Evolutionary conservation across 805 yeast species (phyloP).

Genomic region (Candida berthetii): DNA sequence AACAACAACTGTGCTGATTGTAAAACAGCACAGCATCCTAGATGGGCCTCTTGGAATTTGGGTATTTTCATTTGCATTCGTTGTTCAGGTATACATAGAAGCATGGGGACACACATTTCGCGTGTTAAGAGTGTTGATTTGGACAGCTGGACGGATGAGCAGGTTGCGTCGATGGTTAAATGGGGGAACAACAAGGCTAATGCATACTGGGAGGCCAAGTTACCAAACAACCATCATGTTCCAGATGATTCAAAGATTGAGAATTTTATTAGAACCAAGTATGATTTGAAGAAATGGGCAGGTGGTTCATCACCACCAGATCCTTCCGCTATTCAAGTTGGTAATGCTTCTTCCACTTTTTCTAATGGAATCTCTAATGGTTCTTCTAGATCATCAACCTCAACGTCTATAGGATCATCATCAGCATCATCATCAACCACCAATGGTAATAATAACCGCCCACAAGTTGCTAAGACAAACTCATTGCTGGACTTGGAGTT

Average conservation of each 20-base stretch:
- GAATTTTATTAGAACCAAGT: slow-evolving; percentile 87
- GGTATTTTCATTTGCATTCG: slow-evolving; percentile 92
- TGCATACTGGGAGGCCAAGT: slow-evolving; percentile 73
- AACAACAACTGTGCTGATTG: slow-evolving; percentile 90
- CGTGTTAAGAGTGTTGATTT: slow-evolving; percentile 90
- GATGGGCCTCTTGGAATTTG: slow-evolving; percentile 97
- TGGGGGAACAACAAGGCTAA: slow-evolving; percentile 88
- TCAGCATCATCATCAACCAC: slow-evolving; percentile 7
- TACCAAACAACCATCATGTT: slow-evolving; percentile 57
- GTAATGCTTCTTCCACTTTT: not conserved
- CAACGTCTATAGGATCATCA: slow-evolving; percentile 5
- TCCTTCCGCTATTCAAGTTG: slow-evolving; percentile 28
- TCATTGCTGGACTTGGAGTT: slow-evolving; percentile 23
- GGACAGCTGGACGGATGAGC: slow-evolving; percentile 96
- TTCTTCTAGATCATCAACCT: slow-evolving; percentile 7
- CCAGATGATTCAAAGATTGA: slow-evolving; percentile 85
- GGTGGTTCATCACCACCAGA: slow-evolving; percentile 50
- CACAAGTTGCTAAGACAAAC: slow-evolving; percentile 2
- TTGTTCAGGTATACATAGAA: slow-evolving; percentile 93
- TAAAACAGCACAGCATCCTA: slow-evolving; percentile 81
- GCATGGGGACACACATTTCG: slow-evolving; percentile 93
- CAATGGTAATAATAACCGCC: too few relatives aligned
- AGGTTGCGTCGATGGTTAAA: slow-evolving; percentile 68
- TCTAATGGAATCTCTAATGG: slow-evolving; percentile 1
- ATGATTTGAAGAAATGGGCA: slow-evolving; percentile 87